Base-by-base conservation (phyloP, 2,329 filamentous ascomycete species). In the Hortaea werneckii region DNA sequence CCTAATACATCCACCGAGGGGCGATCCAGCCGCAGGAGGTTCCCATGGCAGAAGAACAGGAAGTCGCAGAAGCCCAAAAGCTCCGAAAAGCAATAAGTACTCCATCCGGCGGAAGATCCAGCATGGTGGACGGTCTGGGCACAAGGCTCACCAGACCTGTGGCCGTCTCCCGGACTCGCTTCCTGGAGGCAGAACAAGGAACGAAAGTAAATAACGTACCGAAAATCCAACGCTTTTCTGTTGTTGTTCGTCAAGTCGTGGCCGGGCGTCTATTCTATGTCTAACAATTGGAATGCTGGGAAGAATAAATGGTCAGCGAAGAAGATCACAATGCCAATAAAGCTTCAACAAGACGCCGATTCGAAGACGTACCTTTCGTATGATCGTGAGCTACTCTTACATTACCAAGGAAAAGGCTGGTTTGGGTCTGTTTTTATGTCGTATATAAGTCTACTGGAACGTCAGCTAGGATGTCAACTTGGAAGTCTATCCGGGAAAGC, bases 221-320 rank as follows among this genome's bases (percentile, higher is more conserved):
- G 32, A 35, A 35, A 10, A 35, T 10, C 9, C n/a, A 35, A 20
- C 20, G 20, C 20, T 20, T 20, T 20, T 20, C 20, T 35, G 32
- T 40, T 54, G 48, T 53, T 51, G 43, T 43, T 58, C 56, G 54
- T 58, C 48, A 57, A 44, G 48, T 59, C 58, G 58, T 59, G 41
- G 20, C 57, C 32, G 43, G 50, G 50, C 48, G 51, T 59, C 57
- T 59, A 60, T 47, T 61, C 58, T 61, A 61, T 61, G 56, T 60
- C 57, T 60, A 59, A 52, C 55, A 47, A 35, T 35, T 52, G 43
- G 50, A 53, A 53, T 50, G 37, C 37, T 39, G 37, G 3, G 10
- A 39, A 39, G 2, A 26, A 20, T 6, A 38, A 9, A 20, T 5
- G 37, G 37, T 39, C 37, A 39, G 37, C 37, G 5, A 39, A 2